Percentiles rank a stretch among this genome's conserved stretches.
These are phyloP conservation scores for Eimeria necatrix DNA, from an alignment of 169 alveolate genomes.

Conservation along the genomic window DNA sequence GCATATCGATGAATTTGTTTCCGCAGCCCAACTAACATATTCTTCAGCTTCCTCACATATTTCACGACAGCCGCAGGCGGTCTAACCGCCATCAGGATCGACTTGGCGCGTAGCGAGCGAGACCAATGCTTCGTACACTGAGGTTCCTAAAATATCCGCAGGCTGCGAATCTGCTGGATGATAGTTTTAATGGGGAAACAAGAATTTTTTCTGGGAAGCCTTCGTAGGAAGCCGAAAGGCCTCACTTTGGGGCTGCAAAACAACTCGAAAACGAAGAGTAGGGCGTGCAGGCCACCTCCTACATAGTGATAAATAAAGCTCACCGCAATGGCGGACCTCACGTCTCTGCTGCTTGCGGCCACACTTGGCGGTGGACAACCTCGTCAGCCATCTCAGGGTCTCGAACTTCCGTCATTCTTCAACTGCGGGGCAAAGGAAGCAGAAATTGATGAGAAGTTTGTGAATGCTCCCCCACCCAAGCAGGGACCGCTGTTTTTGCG, in stretches of 20 bases:
- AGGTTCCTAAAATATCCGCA: not conserved
- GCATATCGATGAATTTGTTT: too few species aligned
- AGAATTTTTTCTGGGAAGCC: not conserved
- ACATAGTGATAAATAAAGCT: too few species aligned
- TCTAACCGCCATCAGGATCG: slow-evolving; percentile 6
- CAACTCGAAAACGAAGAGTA: too few species aligned
- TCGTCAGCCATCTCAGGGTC: slow-evolving; percentile 15
- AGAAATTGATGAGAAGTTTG: slow-evolving; percentile 64
- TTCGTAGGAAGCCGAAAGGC: not conserved
- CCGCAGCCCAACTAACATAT: too few species aligned
- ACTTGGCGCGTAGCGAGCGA: not conserved
- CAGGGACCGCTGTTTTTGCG: slow-evolving; percentile 74
- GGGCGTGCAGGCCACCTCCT: too few species aligned
- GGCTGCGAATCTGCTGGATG: not conserved
- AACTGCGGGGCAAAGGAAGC: slow-evolving; percentile 60
- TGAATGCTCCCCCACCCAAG: slow-evolving; percentile 68
- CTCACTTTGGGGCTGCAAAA: too few species aligned
- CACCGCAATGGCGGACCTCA: slow-evolving; percentile 12
- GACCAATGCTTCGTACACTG: not conserved
- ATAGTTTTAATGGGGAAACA: not conserved
- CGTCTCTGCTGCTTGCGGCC: slow-evolving; percentile 37
- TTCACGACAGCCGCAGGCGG: not conserved
- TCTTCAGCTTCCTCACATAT: too few species aligned
- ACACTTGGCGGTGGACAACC: slow-evolving; percentile 1
- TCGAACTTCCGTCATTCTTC: slow-evolving; percentile 16